Evolutionary conservation across 2,329 filamentous ascomycete species (phyloP).

Genomic region (Colletotrichum sublineola): DNA sequence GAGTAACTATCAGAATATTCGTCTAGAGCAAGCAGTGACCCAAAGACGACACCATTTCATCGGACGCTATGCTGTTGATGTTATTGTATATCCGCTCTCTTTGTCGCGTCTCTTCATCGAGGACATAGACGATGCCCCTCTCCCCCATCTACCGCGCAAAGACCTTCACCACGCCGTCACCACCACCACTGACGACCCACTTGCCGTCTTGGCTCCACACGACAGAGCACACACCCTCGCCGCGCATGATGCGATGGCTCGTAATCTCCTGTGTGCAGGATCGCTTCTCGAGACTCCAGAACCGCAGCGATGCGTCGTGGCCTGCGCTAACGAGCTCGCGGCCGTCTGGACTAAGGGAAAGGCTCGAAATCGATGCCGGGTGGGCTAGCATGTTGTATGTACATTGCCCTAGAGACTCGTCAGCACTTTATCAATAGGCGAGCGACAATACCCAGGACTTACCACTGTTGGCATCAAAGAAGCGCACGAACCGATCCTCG

Average conservation of each 20-base stretch:
- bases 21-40: conserved; percentile 24
- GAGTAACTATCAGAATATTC: conserved; percentile 10
- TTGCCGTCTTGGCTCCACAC: conserved; percentile 96
- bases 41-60: conserved; percentile 32
- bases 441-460: conserved; percentile 58
- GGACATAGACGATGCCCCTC: background rate
- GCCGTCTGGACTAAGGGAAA: conserved; percentile 93
- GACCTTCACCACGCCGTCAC: conserved; percentile 96
- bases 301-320: conserved; percentile 93
- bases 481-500: conserved; percentile 94
- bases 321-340: conserved; percentile 95
- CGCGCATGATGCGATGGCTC: conserved; percentile 92
- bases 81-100: conserved; percentile 28
- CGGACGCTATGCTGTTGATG: conserved; percentile 37
- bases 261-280: conserved; percentile 96
- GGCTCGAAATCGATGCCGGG: conserved; percentile 89
- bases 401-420: conserved; percentile 81
- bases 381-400: conserved; percentile 99
- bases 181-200: conserved; percentile 94
- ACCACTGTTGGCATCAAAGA: conserved; percentile 99
- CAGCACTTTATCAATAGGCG: background rate
- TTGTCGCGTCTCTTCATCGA: conserved; percentile 8
- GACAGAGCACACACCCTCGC: conserved; percentile 93
- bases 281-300: conserved; percentile 97
- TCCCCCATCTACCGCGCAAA: conserved; percentile 68